A percentile compares a stretch with the other conserved stretches of the same genome.
These are phyloP conservation scores for Lumnitzera littorea DNA, from an alignment of 345 rosid species.

Conservation along the genomic window DNA sequence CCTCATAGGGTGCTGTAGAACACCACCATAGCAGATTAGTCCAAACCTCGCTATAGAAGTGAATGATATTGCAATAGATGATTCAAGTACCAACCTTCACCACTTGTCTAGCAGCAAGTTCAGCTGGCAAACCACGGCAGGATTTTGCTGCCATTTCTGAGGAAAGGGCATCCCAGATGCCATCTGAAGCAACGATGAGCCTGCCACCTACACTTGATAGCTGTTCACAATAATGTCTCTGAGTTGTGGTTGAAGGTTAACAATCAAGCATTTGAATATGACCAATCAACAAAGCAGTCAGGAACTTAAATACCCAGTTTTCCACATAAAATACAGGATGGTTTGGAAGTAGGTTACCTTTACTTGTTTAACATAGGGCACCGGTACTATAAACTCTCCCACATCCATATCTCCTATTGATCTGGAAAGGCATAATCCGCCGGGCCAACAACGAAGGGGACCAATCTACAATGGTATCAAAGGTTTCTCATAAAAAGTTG, in stretches of 20 bases:
- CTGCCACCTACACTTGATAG: constrained; percentile 80
- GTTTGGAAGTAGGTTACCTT: constrained; percentile 32
- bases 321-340: constrained; percentile 1
- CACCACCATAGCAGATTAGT: too few species aligned
- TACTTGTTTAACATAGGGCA: constrained; percentile 89
- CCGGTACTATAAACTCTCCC: constrained; percentile 88
- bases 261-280: background rate
- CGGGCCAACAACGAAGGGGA: constrained; percentile 93
- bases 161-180: constrained; percentile 85
- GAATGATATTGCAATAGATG: background rate
- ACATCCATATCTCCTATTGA: constrained; percentile 95
- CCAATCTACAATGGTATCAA: constrained; percentile 42
- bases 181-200: constrained; percentile 90
- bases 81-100: constrained; percentile 53
- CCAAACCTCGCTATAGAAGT: too few species aligned
- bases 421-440: constrained; percentile 88
- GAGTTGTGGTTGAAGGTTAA: too few species aligned
- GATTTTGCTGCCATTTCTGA: constrained; percentile 68
- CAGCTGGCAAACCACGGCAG: constrained; percentile 77
- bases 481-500: background rate
- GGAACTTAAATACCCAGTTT: too few species aligned
- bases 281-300: background rate
- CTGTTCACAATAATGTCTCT: constrained; percentile 18
- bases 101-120: constrained; percentile 84
- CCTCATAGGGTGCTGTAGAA: too few species aligned